Percentiles rank a stretch among this genome's conserved stretches.
phyloP scores from a whole-genome alignment of 1,284 basidiomycete genomes.

The Ceratobasidium theobromae region DNA sequence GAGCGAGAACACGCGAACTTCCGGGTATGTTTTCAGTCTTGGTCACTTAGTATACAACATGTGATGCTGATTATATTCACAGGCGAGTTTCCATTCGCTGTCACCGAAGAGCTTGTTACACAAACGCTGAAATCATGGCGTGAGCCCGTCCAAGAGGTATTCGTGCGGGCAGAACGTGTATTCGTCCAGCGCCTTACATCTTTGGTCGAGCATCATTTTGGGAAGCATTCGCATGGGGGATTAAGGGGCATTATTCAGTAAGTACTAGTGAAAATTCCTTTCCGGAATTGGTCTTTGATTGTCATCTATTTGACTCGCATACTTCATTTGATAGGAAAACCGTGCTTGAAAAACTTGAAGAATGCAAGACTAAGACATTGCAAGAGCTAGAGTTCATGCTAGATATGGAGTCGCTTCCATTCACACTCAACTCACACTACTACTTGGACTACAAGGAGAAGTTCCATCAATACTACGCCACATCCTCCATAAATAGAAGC shows the following conservation, averaged over 20 bases:
- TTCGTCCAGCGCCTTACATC: constrained; percentile 24
- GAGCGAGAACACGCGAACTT: constrained; percentile 20
- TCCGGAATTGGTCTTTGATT: too few relatives aligned
- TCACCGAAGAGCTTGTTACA: constrained; percentile 27
- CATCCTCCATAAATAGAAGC: background rate
- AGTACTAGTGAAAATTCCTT: too few relatives aligned
- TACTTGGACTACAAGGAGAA: constrained; percentile 29
- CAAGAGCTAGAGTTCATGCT: constrained; percentile 22
- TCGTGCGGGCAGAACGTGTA: constrained; percentile 13
- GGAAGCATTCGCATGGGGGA: constrained; percentile 25
- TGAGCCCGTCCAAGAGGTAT: constrained; percentile 11
- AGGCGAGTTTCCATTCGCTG: constrained; percentile 32
- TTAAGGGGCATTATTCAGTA: constrained; percentile 12
- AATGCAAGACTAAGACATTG: background rate
- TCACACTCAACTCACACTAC: constrained; percentile 33
- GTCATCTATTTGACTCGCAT: background rate
- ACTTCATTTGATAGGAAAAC: constrained; percentile 6
- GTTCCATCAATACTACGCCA: constrained; percentile 17
- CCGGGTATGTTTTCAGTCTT: too few relatives aligned
- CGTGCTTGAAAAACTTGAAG: constrained; percentile 8
- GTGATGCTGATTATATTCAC: background rate
- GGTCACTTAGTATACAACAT: background rate
- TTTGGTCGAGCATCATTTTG: constrained; percentile 25
- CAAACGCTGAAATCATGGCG: constrained; percentile 20
- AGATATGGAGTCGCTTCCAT: constrained; percentile 27